phyloP scores from a whole-genome alignment of 768 basidiomycete genomes.

The Auriscalpium microsporum region DNA sequence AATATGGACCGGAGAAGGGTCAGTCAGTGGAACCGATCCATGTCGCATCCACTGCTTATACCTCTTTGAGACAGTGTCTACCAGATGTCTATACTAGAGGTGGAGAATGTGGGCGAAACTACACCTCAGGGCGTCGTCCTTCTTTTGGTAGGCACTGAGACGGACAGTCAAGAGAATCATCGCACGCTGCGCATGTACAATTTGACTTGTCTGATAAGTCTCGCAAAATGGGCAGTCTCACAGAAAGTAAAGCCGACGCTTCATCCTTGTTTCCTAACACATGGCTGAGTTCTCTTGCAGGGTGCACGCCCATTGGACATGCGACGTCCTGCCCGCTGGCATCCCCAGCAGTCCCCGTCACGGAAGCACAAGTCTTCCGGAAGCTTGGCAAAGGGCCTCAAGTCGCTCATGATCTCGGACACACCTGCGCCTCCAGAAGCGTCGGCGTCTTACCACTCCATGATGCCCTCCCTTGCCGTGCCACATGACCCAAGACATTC shows the following conservation, averaged over 20 bases:
- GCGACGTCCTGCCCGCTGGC: slow-evolving; percentile 41
- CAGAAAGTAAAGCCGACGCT: slow-evolving; percentile 42
- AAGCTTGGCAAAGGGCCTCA: slow-evolving; percentile 56
- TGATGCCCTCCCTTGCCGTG: neutral
- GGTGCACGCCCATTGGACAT: slow-evolving; percentile 55
- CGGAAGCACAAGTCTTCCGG: slow-evolving; percentile 43
- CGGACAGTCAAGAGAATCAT: slow-evolving; percentile 43
- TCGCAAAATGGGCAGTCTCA: slow-evolving; percentile 66
- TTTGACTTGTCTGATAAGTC: slow-evolving; percentile 60
- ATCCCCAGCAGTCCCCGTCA: slow-evolving; percentile 38
- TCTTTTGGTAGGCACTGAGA: slow-evolving; percentile 60
- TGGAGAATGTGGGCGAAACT: slow-evolving; percentile 46
- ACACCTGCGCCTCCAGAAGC: slow-evolving; percentile 24
- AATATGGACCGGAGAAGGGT: slow-evolving; percentile 79
- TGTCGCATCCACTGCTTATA: neutral
- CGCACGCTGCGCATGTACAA: slow-evolving; percentile 76
- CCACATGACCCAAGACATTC: neutral
- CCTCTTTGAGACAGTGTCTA: slow-evolving; percentile 43
- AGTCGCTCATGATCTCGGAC: slow-evolving; percentile 42
- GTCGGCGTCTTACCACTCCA: slow-evolving; percentile 9
- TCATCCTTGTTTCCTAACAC: neutral
- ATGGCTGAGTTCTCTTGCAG: slow-evolving; percentile 24
- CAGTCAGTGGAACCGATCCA: slow-evolving; percentile 16
- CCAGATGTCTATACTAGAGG: slow-evolving; percentile 71
- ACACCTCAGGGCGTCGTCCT: slow-evolving; percentile 69